Evolutionary conservation across 495 filamentous ascomycete genomes (phyloP).

Genomic region (Penicillium cinerascens): DNA sequence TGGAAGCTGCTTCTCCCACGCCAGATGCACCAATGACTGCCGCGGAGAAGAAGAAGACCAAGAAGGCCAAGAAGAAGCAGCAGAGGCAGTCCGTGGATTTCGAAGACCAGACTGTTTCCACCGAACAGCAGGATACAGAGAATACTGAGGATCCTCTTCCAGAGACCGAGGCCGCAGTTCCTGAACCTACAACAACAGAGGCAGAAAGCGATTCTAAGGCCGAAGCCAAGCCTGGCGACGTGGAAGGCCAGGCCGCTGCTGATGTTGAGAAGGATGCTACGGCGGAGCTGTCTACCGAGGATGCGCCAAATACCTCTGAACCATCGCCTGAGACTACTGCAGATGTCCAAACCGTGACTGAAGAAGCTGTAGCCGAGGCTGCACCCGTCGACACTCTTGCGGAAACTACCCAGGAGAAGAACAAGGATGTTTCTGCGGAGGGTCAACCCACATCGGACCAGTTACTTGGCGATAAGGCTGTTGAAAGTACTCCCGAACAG

Average conservation of each 20-base stretch:
- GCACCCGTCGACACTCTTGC: not conserved
- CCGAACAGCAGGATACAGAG: conserved; percentile 14
- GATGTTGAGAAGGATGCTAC: not conserved
- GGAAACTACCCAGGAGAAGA: not conserved
- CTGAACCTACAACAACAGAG: not conserved
- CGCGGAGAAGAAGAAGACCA: conserved; percentile 42
- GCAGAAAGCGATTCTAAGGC: not conserved
- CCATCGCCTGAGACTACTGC: not conserved
- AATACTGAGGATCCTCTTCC: not conserved
- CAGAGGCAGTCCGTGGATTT: conserved; percentile 10
- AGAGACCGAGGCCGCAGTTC: not conserved
- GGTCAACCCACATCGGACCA: not conserved
- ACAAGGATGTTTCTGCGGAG: not conserved
- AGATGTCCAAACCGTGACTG: not conserved
- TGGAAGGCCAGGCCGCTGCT: not conserved
- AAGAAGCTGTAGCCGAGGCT: not conserved
- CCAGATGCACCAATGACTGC: conserved; percentile 16
- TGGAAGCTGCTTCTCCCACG: conserved; percentile 1
- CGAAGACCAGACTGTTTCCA: conserved; percentile 5
- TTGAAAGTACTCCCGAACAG: not conserved
- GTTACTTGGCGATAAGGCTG: not conserved
- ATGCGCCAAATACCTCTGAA: not conserved
- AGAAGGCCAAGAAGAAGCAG: conserved; percentile 17
- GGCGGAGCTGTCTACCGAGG: not conserved
- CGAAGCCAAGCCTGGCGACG: conserved; percentile 1